Base-by-base conservation (phyloP, 768 basidiomycete genomes). In the Suillus decipiens region DNA sequence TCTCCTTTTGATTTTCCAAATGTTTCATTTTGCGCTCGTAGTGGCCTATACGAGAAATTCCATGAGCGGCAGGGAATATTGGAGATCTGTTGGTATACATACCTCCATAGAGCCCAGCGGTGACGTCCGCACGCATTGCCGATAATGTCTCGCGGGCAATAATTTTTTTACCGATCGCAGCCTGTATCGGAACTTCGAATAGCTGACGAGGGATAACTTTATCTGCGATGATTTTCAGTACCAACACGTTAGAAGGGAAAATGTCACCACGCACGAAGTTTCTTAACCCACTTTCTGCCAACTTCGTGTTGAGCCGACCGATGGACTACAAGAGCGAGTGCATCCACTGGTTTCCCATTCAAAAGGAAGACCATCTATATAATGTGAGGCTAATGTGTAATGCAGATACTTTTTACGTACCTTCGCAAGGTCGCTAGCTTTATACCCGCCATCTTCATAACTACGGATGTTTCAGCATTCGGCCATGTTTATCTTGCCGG, bases 151-250 rank as follows among this genome's bases (percentile, higher is more conserved):
- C 95, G 34, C 96, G 85, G 4, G 96, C 93, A 55, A 99, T 86
- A 61, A 98, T 84, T 65, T 89, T 93, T 67, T 84, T 87, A 15
- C 96, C 96, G 19, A 97, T 82, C 1, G 88, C 89, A 41, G 97
- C 97, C 72, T 99, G 97, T 59, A 99, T 97, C 2, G 96, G 90
- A 12, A 98, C 89, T 75, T 98, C 96, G 71, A 96, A 99, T 56
- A 95, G 76, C 73, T 98, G 96, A 53, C 91, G 81, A 34, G 96
- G 95, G 37, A 99, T 92, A 43, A 98, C 93, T 70, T 92, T 92
- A 76, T 92, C 93, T 95, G 66, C 14, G 39, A 19, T 19, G 11
- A 60, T 22, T 51, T 37, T 42, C 12, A 45, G 41, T 22, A 34
- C 48, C 24, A 12, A 24, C 43, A 47, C 6, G 15, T 41, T 22